These are phyloP conservation scores for Williopsis jadinii DNA, from an alignment of 1,139 yeast genomes.

Conservation along the genomic window DNA sequence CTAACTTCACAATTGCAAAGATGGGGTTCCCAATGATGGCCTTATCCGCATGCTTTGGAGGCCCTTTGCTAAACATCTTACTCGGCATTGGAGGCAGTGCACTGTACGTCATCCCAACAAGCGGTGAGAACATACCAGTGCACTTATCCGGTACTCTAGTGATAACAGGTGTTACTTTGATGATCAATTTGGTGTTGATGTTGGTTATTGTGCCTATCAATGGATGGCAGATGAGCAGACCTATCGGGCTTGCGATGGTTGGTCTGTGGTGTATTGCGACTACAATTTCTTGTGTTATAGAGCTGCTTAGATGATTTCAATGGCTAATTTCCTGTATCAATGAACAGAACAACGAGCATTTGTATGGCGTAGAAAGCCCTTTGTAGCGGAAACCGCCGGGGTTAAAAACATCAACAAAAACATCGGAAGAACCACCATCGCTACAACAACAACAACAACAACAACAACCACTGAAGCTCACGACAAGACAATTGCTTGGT, in stretches of 20 bases:
- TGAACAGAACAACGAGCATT: too few relatives aligned
- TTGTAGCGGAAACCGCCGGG: too few relatives aligned
- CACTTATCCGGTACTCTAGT: constrained; percentile 40
- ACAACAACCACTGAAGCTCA: too few relatives aligned
- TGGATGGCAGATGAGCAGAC: constrained; percentile 56
- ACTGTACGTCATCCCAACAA: constrained; percentile 36
- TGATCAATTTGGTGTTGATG: constrained; percentile 47
- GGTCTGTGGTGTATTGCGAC: constrained; percentile 50
- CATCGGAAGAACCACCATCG: too few relatives aligned
- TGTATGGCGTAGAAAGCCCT: neutral
- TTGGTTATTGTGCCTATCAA: constrained; percentile 52
- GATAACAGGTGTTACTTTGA: constrained; percentile 44
- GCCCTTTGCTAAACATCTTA: constrained; percentile 65
- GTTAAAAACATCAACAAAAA: too few relatives aligned
- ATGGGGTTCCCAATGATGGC: constrained; percentile 94
- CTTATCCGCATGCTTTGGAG: constrained; percentile 90
- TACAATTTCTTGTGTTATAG: constrained; percentile 28
- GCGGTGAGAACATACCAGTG: constrained; percentile 27
- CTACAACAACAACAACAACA: too few relatives aligned
- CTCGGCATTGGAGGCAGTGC: constrained; percentile 67
- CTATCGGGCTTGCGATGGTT: constrained; percentile 48
- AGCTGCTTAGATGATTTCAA: constrained; percentile 4
- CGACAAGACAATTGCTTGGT: too few relatives aligned
- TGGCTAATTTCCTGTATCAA: neutral
- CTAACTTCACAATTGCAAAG: constrained; percentile 75